Evolutionary conservation across 176 grass and related monocot genomes (phyloP).

Genomic region (Ensete glaucum): DNA sequence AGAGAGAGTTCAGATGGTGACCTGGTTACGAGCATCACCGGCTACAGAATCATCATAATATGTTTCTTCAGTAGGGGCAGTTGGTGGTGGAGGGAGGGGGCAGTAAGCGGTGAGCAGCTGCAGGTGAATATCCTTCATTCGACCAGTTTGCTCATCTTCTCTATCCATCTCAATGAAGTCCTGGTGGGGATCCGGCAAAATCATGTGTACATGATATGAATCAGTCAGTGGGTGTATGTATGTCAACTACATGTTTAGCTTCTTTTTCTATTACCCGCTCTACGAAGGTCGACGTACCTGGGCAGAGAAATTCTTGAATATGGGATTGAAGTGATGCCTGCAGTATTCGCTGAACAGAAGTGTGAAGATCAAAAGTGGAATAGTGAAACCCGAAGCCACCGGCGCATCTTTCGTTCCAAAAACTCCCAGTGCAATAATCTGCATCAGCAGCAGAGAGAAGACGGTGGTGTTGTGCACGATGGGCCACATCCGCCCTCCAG

Average conservation of each 20-base stretch:
- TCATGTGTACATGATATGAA: background rate
- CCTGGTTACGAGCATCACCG: background rate
- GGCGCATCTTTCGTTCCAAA: slow-evolving; percentile 60
- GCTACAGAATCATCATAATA: background rate
- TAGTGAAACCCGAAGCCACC: slow-evolving; percentile 40
- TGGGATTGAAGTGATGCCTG: slow-evolving; percentile 49
- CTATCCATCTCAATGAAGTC: slow-evolving; percentile 90
- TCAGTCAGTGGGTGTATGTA: too few species aligned
- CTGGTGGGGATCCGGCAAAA: slow-evolving; percentile 26
- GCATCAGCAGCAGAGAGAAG: slow-evolving; percentile 65
- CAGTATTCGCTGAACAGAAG: slow-evolving; percentile 85
- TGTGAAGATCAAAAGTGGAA: slow-evolving; percentile 55
- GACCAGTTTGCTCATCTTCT: slow-evolving; percentile 63
- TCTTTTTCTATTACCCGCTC: background rate
- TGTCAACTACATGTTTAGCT: background rate
- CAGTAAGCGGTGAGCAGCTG: slow-evolving; percentile 64
- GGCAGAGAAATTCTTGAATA: slow-evolving; percentile 60
- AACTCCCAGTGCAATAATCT: slow-evolving; percentile 64
- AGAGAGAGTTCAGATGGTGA: background rate
- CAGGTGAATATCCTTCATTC: slow-evolving; percentile 74
- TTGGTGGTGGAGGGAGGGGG: slow-evolving; percentile 18
- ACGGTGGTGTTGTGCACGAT: slow-evolving; percentile 81
- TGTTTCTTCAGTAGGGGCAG: background rate
- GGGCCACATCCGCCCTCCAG: slow-evolving; percentile 76
- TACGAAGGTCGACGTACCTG: slow-evolving; percentile 9